Base-by-base conservation (phyloP, 768 basidiomycete species). In the Mycena amicta region DNA sequence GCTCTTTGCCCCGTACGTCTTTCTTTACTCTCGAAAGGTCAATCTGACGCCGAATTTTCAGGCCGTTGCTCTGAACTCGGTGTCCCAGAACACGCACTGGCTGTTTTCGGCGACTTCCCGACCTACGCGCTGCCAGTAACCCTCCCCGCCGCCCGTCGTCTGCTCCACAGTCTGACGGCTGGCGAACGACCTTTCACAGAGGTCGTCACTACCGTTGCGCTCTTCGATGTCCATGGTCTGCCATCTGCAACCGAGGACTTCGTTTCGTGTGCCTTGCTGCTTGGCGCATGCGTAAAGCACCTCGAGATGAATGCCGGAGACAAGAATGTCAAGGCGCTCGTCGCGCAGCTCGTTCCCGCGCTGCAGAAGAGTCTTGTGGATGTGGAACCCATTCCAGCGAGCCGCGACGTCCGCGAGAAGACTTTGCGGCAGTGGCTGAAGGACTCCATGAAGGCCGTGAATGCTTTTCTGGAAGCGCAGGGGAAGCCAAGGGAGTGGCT, bases 71-170 rank as follows among this genome's bases (percentile, higher is more conserved):
- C 39, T 18, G 62, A 63, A 47, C 52, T 63, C 26, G 52, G 47
- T 2, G 26, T 59, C 55, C 62, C 62, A 2, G 57, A 63, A 40
- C 62, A 53, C 20, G 55, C 62, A 39, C 62, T 63, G 18, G n/a
- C 16, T 15, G 62, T 63, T 4, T 63, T 40, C 31, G 62, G 62
- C 23, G 51, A 37, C 5, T 56, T 56, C 29, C 23, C 55, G 3
- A 63, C 37, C 3, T 59, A 63, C 26, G 57, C 57, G 28, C 50
- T 63, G 0, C 62, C 62, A 11, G 45, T 63, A 37, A 63, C 62
- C 2, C 51, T 63, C 33, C 55, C 57, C 20, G 62, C 62, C 26
- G 62, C 45, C 26, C 62, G 62, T 25, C 53, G 62, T 8, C 55
- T 63, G 20, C 55, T 63, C 13, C 62, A 54, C 33, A 23, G 37